Conservation (phyloP, 345 rosid genomes). For the Eucalyptus coolabah region DNA sequence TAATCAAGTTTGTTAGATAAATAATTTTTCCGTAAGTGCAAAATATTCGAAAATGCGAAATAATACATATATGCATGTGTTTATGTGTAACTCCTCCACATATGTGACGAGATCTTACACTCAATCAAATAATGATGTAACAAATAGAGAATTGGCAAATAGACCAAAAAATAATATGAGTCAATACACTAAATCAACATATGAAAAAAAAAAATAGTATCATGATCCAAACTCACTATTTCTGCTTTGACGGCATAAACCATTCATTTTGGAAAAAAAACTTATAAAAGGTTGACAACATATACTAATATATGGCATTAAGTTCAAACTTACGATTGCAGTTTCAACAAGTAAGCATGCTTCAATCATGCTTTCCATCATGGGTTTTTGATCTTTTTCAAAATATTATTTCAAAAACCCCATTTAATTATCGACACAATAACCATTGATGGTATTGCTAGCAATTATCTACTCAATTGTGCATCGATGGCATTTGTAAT, state of each 20-base stretch:
- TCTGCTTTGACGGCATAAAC: too few species aligned
- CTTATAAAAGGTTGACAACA: not conserved
- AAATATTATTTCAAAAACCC: not conserved
- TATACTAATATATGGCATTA: not conserved
- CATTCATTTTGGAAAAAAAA: not conserved
- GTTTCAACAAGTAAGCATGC: not conserved
- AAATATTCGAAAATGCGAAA: not conserved
- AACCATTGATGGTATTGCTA: not conserved
- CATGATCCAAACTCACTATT: too few species aligned
- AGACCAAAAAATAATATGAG: not conserved
- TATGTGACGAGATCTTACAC: not conserved
- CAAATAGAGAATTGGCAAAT: not conserved
- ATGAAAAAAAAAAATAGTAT: not conserved
- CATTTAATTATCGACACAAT: not conserved
- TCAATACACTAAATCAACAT: not conserved
- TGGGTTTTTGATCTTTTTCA: not conserved
- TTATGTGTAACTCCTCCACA: not conserved
- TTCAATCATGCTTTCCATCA: not conserved
- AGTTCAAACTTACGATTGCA: not conserved
- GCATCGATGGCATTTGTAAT: not conserved
- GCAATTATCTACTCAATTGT: not conserved
- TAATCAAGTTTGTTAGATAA: not conserved
- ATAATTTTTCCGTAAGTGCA: not conserved
- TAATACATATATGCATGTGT: not conserved
- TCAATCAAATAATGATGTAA: not conserved